Evolutionary conservation across 345 rosid genomes (phyloP), one percentile per base, ranked within the genome.

Genomic region (Citrus cavaleriei): DNA sequence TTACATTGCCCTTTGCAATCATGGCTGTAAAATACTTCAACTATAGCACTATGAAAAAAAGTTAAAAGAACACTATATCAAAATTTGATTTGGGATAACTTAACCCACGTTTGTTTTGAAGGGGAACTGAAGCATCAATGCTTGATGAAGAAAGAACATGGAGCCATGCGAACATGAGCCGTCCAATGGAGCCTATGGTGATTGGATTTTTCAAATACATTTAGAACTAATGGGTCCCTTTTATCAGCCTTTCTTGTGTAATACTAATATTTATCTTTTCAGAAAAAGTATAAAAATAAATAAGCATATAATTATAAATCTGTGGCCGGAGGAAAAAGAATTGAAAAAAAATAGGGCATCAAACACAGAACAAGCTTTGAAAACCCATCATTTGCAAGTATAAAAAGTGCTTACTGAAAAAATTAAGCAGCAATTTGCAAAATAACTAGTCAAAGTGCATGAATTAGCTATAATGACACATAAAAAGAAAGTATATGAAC

Each of bases 401-500:
- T 54, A 54, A 18, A 54, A 54, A 54, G 58, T 18, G 22, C 7
- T 54, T 54, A 54, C 58, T 54, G 58, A 54, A 14, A 54, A 54
- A 54, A 54, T 54, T 54, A 54, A 54, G 58, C 21, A 16, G 58
- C 64, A 76, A 80, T 27, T 35, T 65, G 75, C 76, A 68, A 54
- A 77, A 68, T 55, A 77, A 69, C 59, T 60, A 59, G 81, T 75
- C 82, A 80, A 84, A 79, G 34, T 37, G 83, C 37, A 59, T 28
- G 61, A 37, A 65, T 67, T 28, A 78, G 78, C 72, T 70, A 80
- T 84, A 54, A 82, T 84, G 73, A 54, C 75, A 69, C 42, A 73
- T 60, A 65, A 51, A 75, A 75, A 66, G 72, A 78, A 76, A 80
- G 81, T 28, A 83, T 68, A 82, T 58, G 80, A 80, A 70, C 69